phyloP scores from a whole-genome alignment of 495 filamentous ascomycete species.

The Peziza echinospora region DNA sequence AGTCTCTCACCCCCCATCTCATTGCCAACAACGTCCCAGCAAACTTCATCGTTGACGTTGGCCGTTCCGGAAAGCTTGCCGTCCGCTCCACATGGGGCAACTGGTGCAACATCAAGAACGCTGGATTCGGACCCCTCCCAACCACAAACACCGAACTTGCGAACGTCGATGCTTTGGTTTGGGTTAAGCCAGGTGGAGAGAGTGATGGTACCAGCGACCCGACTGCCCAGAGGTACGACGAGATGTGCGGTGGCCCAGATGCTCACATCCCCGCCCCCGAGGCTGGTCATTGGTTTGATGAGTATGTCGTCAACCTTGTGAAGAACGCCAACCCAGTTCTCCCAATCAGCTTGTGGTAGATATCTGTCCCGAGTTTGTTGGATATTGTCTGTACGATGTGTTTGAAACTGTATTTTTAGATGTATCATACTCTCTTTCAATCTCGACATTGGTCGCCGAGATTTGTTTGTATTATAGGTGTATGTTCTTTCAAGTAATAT shows the following conservation, averaged over 20 bases:
- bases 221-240: constrained; percentile 29
- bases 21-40: constrained; percentile 27
- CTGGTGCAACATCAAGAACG: constrained; percentile 37
- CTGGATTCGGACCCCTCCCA: constrained; percentile 32
- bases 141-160: constrained; percentile 30
- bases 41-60: constrained; percentile 32
- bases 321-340: constrained; percentile 28
- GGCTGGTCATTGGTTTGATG: constrained; percentile 38
- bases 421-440: too few relatives aligned
- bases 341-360: too few relatives aligned
- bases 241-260: constrained; percentile 28
- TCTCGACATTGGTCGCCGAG: too few relatives aligned
- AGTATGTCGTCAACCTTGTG: constrained; percentile 29
- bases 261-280: constrained; percentile 34
- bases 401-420: too few relatives aligned
- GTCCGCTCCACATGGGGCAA: constrained; percentile 29
- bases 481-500: too few relatives aligned
- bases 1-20: constrained; percentile 29
- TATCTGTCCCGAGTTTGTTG: too few relatives aligned
- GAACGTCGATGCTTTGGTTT: constrained; percentile 35
- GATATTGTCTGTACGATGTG: too few relatives aligned
- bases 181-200: constrained; percentile 40
- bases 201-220: constrained; percentile 33
- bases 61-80: constrained; percentile 8
- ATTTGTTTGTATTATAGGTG: too few relatives aligned